Evolutionary conservation across 306 rosid species (phyloP).

Genomic region (Malus fusca): DNA sequence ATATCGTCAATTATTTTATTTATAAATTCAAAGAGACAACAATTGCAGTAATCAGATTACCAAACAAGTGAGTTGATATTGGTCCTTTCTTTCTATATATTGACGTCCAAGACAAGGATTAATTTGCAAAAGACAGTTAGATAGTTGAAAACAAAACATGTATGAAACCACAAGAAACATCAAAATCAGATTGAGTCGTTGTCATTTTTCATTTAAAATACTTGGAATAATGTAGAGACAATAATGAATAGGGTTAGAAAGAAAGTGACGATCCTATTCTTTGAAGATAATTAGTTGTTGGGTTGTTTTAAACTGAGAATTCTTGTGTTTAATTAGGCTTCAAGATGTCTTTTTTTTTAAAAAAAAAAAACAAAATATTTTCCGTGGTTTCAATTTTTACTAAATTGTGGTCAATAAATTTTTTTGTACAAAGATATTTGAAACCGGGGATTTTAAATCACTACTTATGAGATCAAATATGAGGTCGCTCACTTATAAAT

Average conservation of each 20-base stretch:
- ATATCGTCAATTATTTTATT: not conserved
- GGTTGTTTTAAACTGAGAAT: too few relatives aligned
- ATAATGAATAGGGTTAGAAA: not conserved
- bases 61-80: not conserved
- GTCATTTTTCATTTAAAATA: not conserved
- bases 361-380: too few relatives aligned
- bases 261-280: not conserved
- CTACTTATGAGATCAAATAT: too few relatives aligned
- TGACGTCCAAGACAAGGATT: not conserved
- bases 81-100: not conserved
- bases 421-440: not conserved
- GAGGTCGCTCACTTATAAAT: not conserved
- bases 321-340: not conserved
- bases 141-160: not conserved
- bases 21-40: not conserved
- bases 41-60: not conserved
- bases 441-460: too few relatives aligned
- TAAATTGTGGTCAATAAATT: not conserved
- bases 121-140: not conserved
- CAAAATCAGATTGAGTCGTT: not conserved
- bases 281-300: not conserved
- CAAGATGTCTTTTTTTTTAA: too few relatives aligned
- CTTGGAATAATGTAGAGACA: not conserved
- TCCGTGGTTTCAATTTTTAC: not conserved
- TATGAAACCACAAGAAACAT: not conserved